Evolutionary conservation across 1,284 basidiomycete species (phyloP), one percentile per base, ranked within the genome.

Genomic region (Fomitiporia mediterranea): DNA sequence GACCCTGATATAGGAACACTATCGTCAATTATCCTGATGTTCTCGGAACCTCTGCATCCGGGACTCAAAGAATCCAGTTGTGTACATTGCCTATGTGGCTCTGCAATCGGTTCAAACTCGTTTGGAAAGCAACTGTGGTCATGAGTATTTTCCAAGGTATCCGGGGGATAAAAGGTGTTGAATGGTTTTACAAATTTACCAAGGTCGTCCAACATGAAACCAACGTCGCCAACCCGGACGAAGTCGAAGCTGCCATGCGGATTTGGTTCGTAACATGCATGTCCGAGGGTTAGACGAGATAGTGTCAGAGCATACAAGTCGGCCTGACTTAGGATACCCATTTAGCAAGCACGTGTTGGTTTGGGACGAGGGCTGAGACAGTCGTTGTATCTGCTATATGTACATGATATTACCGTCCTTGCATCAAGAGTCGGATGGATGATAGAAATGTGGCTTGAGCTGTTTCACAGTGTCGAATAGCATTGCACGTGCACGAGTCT

Each of bases 101-200:
- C n/a, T n/a, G n/a, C n/a, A 7, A 53, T 44, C 11, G 52, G 52
- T 19, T 32, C 30, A 17, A 53, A 53, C 9, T 11, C 6, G 9
- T 19, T 42, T 32, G 30, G 52, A 21, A 47, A 17, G 3, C 23
- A n/a, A n/a, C n/a, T n/a, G 3, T 7, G 25, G 0, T 9, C 25
- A 6, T 8, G 5, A n/a, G n/a, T 2, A 35, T 51, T 56, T 17
- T 27, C 30, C 15, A 2, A 17, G 23, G 35, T 28, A 25, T 23
- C 15, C 2, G 27, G n/a, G 37, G 9, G 17, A 25, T 7, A 8
- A 39, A 56, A 56, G 9, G 49, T 21, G 21, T 56, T 51, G 28
- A 56, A 51, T 11, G 40, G 37, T 21, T 39, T 42, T 9, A 42
- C 15, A 35, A 55, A 56, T 35, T 51, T 50, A 25, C 55, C 55